Evolutionary conservation across 305 asterid genomes (phyloP).

Genomic region (Caryopteris hybrid): DNA sequence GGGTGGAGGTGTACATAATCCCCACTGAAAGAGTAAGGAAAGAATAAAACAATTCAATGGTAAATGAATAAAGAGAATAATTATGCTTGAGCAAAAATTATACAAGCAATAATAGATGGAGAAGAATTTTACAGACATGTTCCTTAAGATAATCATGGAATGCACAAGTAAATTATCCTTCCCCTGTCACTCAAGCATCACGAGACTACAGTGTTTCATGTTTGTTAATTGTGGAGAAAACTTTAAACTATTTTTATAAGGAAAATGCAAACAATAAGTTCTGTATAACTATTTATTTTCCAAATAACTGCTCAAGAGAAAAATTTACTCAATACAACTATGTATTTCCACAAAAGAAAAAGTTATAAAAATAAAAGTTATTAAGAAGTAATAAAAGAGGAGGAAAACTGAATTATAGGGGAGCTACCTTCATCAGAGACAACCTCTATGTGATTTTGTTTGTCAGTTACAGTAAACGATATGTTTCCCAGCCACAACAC

Average conservation of each 20-base stretch:
- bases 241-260: background rate
- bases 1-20: too few species aligned
- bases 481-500: constrained; percentile 97
- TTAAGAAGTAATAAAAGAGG: constrained; percentile 11
- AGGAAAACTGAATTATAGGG: constrained; percentile 14
- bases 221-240: too few species aligned
- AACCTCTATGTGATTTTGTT: constrained; percentile 72
- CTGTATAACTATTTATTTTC: background rate
- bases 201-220: too few species aligned
- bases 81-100: too few species aligned
- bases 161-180: background rate
- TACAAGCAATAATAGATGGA: background rate
- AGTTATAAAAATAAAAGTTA: background rate
- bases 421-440: constrained; percentile 81
- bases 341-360: background rate
- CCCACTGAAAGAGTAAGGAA: too few species aligned
- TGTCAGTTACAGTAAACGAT: constrained; percentile 66
- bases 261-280: background rate
- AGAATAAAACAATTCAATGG: too few species aligned
- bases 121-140: background rate
- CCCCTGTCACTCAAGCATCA: too few species aligned
- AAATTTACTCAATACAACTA: background rate
- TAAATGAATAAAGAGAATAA: background rate
- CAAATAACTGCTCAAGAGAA: background rate
- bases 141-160: background rate